These are phyloP conservation scores for Schizothecium vesticola DNA, from an alignment of 495 filamentous ascomycete species.

Conservation along the genomic window DNA sequence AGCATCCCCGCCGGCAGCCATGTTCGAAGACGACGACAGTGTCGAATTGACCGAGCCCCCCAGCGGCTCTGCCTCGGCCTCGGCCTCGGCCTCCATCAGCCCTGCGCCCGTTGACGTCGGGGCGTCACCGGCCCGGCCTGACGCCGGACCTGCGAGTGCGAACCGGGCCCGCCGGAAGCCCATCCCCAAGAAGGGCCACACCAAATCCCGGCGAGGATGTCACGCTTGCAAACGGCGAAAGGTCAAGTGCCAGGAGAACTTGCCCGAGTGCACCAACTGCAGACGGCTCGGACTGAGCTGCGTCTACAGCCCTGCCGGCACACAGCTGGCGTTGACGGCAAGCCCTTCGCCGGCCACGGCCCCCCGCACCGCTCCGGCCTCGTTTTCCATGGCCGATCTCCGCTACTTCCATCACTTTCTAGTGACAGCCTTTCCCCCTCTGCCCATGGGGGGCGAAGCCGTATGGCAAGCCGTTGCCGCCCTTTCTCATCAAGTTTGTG, in stretches of 20 bases:
- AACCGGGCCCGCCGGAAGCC: constrained; percentile 21
- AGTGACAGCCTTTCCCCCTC: constrained; percentile 47
- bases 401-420: constrained; percentile 56
- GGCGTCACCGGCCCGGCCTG: not conserved
- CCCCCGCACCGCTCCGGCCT: constrained; percentile 18
- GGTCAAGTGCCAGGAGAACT: constrained; percentile 53
- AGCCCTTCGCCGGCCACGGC: constrained; percentile 11
- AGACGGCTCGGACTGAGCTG: constrained; percentile 44
- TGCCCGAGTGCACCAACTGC: constrained; percentile 49
- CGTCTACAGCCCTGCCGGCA: constrained; percentile 38
- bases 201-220: constrained; percentile 52
- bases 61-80: not conserved
- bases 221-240: constrained; percentile 52
- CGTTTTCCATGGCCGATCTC: constrained; percentile 43
- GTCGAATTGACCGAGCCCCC: not conserved
- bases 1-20: not conserved
- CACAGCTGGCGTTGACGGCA: not conserved
- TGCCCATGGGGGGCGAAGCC: constrained; percentile 45
- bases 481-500: constrained; percentile 44
- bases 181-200: constrained; percentile 42
- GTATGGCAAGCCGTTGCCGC: constrained; percentile 47
- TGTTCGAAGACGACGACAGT: not conserved
- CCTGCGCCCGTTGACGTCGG: not conserved
- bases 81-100: not conserved
- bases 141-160: not conserved